Percentiles rank a stretch among this genome's conserved stretches.
Conservation (phyloP, 441 rosid genomes). For the Francoa sonchifolia region DNA sequence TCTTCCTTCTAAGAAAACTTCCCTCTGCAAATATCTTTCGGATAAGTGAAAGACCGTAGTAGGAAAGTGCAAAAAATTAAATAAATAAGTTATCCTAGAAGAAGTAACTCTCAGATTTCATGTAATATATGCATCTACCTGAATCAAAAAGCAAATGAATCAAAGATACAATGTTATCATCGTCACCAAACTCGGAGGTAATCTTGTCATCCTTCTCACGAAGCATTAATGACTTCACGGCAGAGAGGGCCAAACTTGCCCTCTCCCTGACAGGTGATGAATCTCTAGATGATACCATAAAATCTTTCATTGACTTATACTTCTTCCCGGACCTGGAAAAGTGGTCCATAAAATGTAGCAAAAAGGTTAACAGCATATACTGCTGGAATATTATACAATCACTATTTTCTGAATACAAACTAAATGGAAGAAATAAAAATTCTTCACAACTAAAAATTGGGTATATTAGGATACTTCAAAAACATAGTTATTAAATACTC, state of each 20-base stretch:
- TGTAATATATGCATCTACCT: conserved; percentile 38
- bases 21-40: conserved; percentile 71
- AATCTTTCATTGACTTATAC: conserved; percentile 65
- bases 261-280: conserved; percentile 84
- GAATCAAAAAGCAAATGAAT: conserved; percentile 42
- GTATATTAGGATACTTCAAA: too few relatives aligned
- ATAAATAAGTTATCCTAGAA: conserved; percentile 5
- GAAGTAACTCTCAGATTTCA: background rate
- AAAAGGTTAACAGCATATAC: conserved; percentile 6
- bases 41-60: conserved; percentile 48
- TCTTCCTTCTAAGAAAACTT: conserved; percentile 62
- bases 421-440: too few relatives aligned
- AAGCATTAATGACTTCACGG: conserved; percentile 75
- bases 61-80: conserved; percentile 15
- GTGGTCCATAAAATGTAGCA: conserved; percentile 2
- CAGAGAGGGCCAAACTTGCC: conserved; percentile 74
- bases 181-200: conserved; percentile 45
- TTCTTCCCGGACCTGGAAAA: conserved; percentile 60
- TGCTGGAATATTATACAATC: conserved; percentile 3
- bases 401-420: too few relatives aligned
- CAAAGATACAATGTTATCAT: conserved; percentile 30
- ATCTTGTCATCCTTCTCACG: conserved; percentile 82
- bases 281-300: conserved; percentile 50
- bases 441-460: too few relatives aligned
- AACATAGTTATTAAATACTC: too few relatives aligned